Conservation (phyloP, 2,329 filamentous ascomycete genomes). For the Fulvia fulva region DNA sequence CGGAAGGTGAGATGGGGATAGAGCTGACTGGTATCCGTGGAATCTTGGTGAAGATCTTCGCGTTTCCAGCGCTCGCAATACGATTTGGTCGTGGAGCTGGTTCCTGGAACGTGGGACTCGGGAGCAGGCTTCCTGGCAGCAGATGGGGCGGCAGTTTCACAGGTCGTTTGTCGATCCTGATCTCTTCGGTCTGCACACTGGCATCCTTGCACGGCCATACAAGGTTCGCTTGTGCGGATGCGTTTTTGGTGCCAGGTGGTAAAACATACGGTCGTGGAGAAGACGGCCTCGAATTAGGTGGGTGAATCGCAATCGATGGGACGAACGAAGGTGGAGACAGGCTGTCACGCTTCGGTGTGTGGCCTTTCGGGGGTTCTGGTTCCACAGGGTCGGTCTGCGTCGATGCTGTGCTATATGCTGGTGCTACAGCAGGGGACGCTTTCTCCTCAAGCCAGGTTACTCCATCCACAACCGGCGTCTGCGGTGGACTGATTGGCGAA, state of each 20-base stretch:
- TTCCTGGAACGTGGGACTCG: conserved; percentile 42
- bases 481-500: conserved; percentile 58
- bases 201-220: conserved; percentile 49
- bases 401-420: conserved; percentile 28
- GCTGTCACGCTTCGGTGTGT: conserved; percentile 27
- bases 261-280: conserved; percentile 74
- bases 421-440: conserved; percentile 15
- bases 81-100: conserved; percentile 13
- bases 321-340: conserved; percentile 30
- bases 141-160: conserved; percentile 72
- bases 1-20: conserved; percentile 22
- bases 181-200: conserved; percentile 84
- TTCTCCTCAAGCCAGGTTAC: conserved; percentile 23
- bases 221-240: conserved; percentile 72
- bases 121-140: conserved; percentile 70
- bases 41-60: conserved; percentile 9
- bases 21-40: conserved; percentile 14
- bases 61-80: conserved; percentile 1
- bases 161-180: conserved; percentile 74
- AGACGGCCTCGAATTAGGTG: conserved; percentile 76
- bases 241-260: conserved; percentile 75
- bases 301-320: conserved; percentile 86
- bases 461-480: conserved; percentile 53
- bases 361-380: conserved; percentile 21
- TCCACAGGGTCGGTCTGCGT: conserved; percentile 33